phyloP scores from a whole-genome alignment of 768 basidiomycete species.

The Rickenella mellea region DNA sequence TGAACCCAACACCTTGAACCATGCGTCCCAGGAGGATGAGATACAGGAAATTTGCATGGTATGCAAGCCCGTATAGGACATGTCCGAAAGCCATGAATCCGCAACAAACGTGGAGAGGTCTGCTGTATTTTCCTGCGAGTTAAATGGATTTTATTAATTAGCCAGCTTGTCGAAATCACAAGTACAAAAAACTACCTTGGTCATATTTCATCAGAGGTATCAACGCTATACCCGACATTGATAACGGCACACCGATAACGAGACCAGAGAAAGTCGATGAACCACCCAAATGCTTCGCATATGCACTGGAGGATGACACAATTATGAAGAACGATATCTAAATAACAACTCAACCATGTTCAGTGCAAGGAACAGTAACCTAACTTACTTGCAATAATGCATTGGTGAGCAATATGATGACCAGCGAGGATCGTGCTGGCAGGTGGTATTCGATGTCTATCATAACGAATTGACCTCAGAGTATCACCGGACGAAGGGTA shows the following conservation, averaged over 20 bases:
- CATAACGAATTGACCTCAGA: too few relatives aligned
- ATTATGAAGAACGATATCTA: slow-evolving; percentile 64
- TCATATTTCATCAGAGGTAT: slow-evolving; percentile 50
- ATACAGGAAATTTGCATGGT: slow-evolving; percentile 49
- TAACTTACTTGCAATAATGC: slow-evolving; percentile 34
- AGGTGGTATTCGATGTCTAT: too few relatives aligned
- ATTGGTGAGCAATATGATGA: slow-evolving; percentile 35
- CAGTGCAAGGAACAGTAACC: too few relatives aligned
- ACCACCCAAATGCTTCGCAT: slow-evolving; percentile 54
- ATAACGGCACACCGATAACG: slow-evolving; percentile 57
- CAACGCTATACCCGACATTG: slow-evolving; percentile 49
- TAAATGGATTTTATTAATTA: slow-evolving; percentile 15
- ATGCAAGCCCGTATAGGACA: slow-evolving; percentile 53
- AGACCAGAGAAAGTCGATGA: slow-evolving; percentile 64
- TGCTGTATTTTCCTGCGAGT: slow-evolving; percentile 46
- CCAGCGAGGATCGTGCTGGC: slow-evolving; percentile 32
- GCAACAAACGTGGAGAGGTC: slow-evolving; percentile 48
- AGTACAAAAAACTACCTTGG: slow-evolving; percentile 27
- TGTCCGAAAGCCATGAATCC: slow-evolving; percentile 43
- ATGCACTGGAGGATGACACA: slow-evolving; percentile 55
- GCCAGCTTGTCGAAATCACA: neutral
- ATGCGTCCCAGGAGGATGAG: slow-evolving; percentile 63
- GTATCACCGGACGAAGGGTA: too few relatives aligned
- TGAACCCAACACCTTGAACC: slow-evolving; percentile 50
- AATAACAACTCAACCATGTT: neutral